Conservation (phyloP, 2,329 filamentous ascomycete species). For the Tricladium varicosporioides region DNA sequence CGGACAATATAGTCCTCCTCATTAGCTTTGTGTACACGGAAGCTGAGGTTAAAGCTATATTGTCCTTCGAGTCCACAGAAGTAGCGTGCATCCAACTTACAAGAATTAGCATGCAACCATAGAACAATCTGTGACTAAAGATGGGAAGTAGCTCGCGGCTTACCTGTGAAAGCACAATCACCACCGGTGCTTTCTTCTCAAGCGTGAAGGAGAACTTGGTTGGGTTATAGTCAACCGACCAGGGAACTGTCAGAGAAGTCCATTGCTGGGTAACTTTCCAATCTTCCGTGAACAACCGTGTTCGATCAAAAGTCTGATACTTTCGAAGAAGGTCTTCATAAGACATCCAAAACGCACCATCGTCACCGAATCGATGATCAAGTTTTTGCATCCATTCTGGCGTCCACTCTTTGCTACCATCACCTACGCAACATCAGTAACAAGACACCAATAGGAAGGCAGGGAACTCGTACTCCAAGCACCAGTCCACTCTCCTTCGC, state of each 20-base stretch:
- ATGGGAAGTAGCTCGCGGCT: conserved; percentile 34
- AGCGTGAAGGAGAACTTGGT: conserved; percentile 59
- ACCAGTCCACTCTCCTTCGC: conserved; percentile 57
- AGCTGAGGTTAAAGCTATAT: conserved; percentile 48
- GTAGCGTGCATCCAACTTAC: conserved; percentile 58
- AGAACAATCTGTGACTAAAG: neutral
- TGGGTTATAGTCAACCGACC: conserved; percentile 59
- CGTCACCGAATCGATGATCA: conserved; percentile 58
- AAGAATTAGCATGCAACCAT: neutral
- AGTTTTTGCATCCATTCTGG: conserved; percentile 56
- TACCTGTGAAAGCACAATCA: conserved; percentile 60
- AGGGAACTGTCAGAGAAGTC: conserved; percentile 60
- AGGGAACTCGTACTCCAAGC: conserved; percentile 40
- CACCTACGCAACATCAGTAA: conserved; percentile 28
- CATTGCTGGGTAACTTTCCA: conserved; percentile 61
- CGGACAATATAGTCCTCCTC: conserved; percentile 59
- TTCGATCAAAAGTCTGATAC: conserved; percentile 58
- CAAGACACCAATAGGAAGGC: neutral
- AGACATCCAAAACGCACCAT: conserved; percentile 63
- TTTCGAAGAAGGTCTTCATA: conserved; percentile 61
- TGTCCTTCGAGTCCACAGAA: conserved; percentile 60
- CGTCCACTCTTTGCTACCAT: conserved; percentile 63
- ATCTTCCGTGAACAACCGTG: conserved; percentile 56
- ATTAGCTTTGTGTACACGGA: conserved; percentile 48
- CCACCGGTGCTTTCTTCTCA: conserved; percentile 52